A percentile compares a stretch with the other conserved stretches of the same genome.
phyloP scores from a whole-genome alignment of 2,329 filamentous ascomycete genomes.

The Nannizziopsis barbatae region DNA sequence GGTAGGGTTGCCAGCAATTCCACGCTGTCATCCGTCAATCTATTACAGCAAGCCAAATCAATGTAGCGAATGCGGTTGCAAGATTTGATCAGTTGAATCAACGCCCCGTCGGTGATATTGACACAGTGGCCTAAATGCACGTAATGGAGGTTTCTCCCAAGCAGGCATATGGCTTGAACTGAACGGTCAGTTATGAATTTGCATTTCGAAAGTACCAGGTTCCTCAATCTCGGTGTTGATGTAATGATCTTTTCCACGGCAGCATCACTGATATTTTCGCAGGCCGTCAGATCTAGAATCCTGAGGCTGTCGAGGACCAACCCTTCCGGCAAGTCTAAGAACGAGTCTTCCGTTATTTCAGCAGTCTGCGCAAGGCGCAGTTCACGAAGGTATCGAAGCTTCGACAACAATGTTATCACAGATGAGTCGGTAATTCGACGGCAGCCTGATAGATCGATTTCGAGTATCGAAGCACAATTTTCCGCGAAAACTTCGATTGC shows the following conservation, averaged over 20 bases:
- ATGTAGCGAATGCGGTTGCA: slow-evolving; percentile 97
- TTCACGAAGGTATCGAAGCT: slow-evolving; percentile 76
- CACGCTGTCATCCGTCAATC: slow-evolving; percentile 79
- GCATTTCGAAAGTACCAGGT: slow-evolving; percentile 90
- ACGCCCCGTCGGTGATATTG: slow-evolving; percentile 79
- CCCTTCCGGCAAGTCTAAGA: slow-evolving; percentile 60
- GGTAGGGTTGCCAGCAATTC: slow-evolving; percentile 73
- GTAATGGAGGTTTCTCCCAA: slow-evolving; percentile 95
- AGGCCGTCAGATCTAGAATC: slow-evolving; percentile 88
- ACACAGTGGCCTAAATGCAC: slow-evolving; percentile 90
- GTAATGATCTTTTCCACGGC: slow-evolving; percentile 81
- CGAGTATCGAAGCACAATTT: slow-evolving; percentile 83
- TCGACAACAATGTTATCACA: slow-evolving; percentile 66
- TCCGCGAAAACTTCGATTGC: slow-evolving; percentile 76
- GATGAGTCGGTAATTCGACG: slow-evolving; percentile 68
- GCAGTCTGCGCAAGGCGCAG: slow-evolving; percentile 76
- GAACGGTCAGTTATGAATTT: slow-evolving; percentile 81
- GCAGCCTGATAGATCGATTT: slow-evolving; percentile 90
- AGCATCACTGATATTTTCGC: slow-evolving; percentile 68
- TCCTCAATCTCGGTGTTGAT: slow-evolving; percentile 75
- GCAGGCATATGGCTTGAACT: slow-evolving; percentile 71
- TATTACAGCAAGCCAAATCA: slow-evolving; percentile 86
- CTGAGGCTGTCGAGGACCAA: slow-evolving; percentile 74
- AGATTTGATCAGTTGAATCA: slow-evolving; percentile 67
- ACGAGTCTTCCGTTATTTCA: slow-evolving; percentile 76